These are phyloP conservation scores for Artomyces pyxidatus DNA, from an alignment of 768 basidiomycete species.

Conservation along the genomic window DNA sequence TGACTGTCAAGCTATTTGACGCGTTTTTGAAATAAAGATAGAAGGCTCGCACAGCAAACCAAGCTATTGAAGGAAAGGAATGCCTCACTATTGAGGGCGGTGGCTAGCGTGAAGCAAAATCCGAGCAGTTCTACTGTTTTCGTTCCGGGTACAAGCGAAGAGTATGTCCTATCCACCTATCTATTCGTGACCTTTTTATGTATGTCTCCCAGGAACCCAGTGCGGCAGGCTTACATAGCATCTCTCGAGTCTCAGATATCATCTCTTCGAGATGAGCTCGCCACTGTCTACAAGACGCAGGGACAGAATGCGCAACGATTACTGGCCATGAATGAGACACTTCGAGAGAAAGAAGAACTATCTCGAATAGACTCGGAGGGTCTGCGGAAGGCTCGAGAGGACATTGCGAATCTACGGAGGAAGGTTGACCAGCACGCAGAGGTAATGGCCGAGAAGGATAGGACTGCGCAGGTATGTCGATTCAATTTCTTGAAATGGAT, in stretches of 20 bases:
- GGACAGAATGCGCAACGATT: slow-evolving; percentile 92
- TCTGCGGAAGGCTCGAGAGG: slow-evolving; percentile 68
- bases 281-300: slow-evolving; percentile 92
- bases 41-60: slow-evolving; percentile 86
- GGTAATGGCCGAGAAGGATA: slow-evolving; percentile 82
- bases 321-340: slow-evolving; percentile 88
- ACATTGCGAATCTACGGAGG: slow-evolving; percentile 56
- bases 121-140: slow-evolving; percentile 56
- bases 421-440: slow-evolving; percentile 82
- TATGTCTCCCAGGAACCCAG: slow-evolving; percentile 53
- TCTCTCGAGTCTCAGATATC: slow-evolving; percentile 95
- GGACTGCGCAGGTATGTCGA: slow-evolving; percentile 69
- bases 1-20: slow-evolving; percentile 13
- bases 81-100: slow-evolving; percentile 78
- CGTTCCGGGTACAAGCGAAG: slow-evolving; percentile 56
- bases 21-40: slow-evolving; percentile 50
- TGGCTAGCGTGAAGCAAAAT: slow-evolving; percentile 59
- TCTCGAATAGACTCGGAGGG: slow-evolving; percentile 76
- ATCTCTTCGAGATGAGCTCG: slow-evolving; percentile 83
- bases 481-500: not conserved
- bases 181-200: not conserved
- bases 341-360: slow-evolving; percentile 88
- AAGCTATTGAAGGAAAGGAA: slow-evolving; percentile 90
- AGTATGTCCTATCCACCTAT: slow-evolving; percentile 41
- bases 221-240: slow-evolving; percentile 79